Percentiles rank a stretch among this genome's conserved stretches.
phyloP scores from a whole-genome alignment of 2,329 filamentous ascomycete genomes.

The Claviceps africana region DNA sequence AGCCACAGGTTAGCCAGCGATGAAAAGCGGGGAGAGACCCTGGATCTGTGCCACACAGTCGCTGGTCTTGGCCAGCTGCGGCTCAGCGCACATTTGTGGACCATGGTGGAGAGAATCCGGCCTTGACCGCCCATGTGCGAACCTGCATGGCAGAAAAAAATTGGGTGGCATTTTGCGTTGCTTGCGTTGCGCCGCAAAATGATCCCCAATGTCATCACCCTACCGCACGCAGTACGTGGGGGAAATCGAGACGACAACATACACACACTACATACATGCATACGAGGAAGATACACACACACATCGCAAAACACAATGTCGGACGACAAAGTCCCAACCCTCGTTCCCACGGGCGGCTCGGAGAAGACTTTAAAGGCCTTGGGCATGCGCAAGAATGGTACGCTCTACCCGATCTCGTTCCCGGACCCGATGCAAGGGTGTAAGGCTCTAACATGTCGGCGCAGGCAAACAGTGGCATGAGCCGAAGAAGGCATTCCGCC shows the following conservation, averaged over 20 bases:
- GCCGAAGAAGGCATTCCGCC: slow-evolving; percentile 73
- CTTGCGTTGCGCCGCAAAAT: not conserved
- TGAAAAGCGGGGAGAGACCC: not conserved
- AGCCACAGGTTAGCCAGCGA: not conserved
- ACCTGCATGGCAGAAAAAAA: slow-evolving; percentile 1
- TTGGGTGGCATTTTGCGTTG: not conserved
- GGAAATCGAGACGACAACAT: not conserved
- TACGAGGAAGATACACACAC: not conserved
- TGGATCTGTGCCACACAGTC: slow-evolving; percentile 2
- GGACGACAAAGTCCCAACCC: not conserved
- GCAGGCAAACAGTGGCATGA: slow-evolving; percentile 91
- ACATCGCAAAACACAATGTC: not conserved
- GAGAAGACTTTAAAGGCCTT: slow-evolving; percentile 25
- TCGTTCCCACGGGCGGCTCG: slow-evolving; percentile 9
- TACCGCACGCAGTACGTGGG: not conserved
- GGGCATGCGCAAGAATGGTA: slow-evolving; percentile 79
- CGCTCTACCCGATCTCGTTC: slow-evolving; percentile 1
- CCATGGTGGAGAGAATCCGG: not conserved
- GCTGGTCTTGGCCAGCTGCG: not conserved
- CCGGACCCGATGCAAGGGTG: not conserved
- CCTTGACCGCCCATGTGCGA: slow-evolving; percentile 1
- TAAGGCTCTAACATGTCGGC: slow-evolving; percentile 4
- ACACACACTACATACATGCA: no score
- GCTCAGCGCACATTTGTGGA: not conserved
- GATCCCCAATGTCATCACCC: not conserved